Evolutionary conservation across 169 alveolate genomes (phyloP).

Genomic region (Plasmodium berghei): DNA sequence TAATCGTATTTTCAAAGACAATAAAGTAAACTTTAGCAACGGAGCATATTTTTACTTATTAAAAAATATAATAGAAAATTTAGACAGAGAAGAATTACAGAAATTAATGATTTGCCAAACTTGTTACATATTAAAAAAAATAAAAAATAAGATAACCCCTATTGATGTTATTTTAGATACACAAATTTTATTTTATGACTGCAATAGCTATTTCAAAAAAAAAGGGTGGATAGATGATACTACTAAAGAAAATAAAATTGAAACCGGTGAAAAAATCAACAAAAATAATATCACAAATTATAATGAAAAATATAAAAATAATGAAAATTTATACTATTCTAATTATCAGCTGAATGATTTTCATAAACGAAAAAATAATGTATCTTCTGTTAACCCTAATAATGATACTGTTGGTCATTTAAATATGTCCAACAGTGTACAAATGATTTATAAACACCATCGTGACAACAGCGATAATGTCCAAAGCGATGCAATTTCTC

Average conservation of each 20-base stretch:
- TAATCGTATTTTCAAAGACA: too few species aligned
- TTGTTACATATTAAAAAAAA: constrained; percentile 31
- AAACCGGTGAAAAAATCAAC: not conserved
- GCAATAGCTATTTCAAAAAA: constrained; percentile 35
- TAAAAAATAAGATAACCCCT: constrained; percentile 47
- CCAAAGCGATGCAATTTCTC: not conserved
- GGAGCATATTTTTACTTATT: constrained; percentile 13
- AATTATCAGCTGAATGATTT: not conserved
- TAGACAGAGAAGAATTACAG: constrained; percentile 38
- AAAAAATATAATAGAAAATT: constrained; percentile 35
- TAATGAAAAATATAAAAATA: not conserved
- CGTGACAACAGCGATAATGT: not conserved
- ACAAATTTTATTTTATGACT: constrained; percentile 43
- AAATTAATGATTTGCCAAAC: constrained; percentile 36
- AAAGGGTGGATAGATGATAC: constrained; percentile 35
- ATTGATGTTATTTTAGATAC: constrained; percentile 57
- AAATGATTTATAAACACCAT: not conserved
- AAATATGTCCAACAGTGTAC: too few species aligned
- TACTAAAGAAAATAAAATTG: not conserved
- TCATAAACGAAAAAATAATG: constrained; percentile 2
- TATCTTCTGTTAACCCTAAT: not conserved
- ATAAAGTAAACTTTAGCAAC: not conserved
- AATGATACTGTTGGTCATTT: not conserved
- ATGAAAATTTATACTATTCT: not conserved
- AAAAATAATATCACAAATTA: not conserved